These are phyloP conservation scores for Aspergillus luchuensis DNA, from an alignment of 2,329 filamentous ascomycete species.

Conservation along the genomic window DNA sequence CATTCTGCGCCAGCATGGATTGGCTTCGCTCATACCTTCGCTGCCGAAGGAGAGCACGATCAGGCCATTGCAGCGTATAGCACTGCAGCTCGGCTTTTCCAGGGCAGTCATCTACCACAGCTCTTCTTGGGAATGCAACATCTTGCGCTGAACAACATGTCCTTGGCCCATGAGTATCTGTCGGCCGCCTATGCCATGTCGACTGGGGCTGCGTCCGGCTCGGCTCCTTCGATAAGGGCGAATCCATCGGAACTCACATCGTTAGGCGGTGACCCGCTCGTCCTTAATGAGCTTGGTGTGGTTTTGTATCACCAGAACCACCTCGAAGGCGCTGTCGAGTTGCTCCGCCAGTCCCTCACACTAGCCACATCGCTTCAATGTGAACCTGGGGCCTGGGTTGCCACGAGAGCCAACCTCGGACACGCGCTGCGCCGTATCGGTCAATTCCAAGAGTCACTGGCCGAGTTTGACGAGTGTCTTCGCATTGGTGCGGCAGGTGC, in stretches of 20 bases:
- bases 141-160: slow-evolving; percentile 92
- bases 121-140: slow-evolving; percentile 99
- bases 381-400: slow-evolving; percentile 78
- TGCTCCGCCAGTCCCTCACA: slow-evolving; percentile 76
- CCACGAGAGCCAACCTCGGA: slow-evolving; percentile 83
- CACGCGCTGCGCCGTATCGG: slow-evolving; percentile 79
- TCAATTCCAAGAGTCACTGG: slow-evolving; percentile 69
- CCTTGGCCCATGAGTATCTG: slow-evolving; percentile 89
- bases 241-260: slow-evolving; percentile 26
- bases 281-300: slow-evolving; percentile 93
- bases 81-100: slow-evolving; percentile 90
- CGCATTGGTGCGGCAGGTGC: slow-evolving; percentile 76
- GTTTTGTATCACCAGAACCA: slow-evolving; percentile 92
- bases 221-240: slow-evolving; percentile 28
- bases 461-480: slow-evolving; percentile 83
- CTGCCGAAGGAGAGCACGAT: slow-evolving; percentile 95
- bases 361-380: slow-evolving; percentile 80
- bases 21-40: slow-evolving; percentile 97
- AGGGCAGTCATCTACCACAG: slow-evolving; percentile 93
- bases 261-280: slow-evolving; percentile 68
- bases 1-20: slow-evolving; percentile 99
- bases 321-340: slow-evolving; percentile 70
- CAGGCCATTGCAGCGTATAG: slow-evolving; percentile 98
- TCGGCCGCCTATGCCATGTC: slow-evolving; percentile 75
- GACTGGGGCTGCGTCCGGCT: slow-evolving; percentile 40